phyloP scores from a whole-genome alignment of 1,284 basidiomycete species.

The Phlebopus sp. region DNA sequence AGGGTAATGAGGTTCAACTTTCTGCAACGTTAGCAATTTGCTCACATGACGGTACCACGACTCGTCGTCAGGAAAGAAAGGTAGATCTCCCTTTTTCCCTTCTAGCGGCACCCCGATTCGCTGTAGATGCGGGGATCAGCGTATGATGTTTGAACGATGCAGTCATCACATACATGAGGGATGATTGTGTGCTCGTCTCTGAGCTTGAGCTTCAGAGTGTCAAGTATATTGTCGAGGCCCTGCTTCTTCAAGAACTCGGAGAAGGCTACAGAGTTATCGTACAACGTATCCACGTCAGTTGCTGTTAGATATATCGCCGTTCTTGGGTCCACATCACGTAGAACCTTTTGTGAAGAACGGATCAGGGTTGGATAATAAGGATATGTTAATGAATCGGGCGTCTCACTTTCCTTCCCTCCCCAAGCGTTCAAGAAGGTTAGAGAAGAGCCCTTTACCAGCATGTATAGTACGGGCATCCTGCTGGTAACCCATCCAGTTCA shows the following conservation, averaged over 20 bases:
- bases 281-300: conserved; percentile 14
- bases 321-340: conserved; percentile 1
- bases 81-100: conserved; percentile 25
- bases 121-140: conserved; percentile 8
- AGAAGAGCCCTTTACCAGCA: conserved; percentile 1
- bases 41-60: conserved; percentile 26
- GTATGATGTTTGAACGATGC: background rate
- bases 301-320: conserved; percentile 8
- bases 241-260: conserved; percentile 22
- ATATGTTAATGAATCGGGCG: background rate
- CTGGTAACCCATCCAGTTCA: conserved; percentile 40
- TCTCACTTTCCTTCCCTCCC: conserved; percentile 15
- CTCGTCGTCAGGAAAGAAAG: conserved; percentile 26
- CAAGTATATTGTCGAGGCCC: conserved; percentile 9
- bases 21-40: background rate
- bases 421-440: conserved; percentile 11
- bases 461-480: conserved; percentile 12
- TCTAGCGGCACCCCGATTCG: conserved; percentile 24
- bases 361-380: background rate
- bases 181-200: conserved; percentile 22
- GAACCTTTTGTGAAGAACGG: conserved; percentile 13
- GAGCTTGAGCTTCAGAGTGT: conserved; percentile 15
- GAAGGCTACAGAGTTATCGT: conserved; percentile 30
- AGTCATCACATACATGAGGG: conserved; percentile 22
- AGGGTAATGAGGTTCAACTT: background rate